These are phyloP conservation scores for Orbilia oligospora DNA, from an alignment of 2,329 filamentous ascomycete genomes.

Conservation along the genomic window DNA sequence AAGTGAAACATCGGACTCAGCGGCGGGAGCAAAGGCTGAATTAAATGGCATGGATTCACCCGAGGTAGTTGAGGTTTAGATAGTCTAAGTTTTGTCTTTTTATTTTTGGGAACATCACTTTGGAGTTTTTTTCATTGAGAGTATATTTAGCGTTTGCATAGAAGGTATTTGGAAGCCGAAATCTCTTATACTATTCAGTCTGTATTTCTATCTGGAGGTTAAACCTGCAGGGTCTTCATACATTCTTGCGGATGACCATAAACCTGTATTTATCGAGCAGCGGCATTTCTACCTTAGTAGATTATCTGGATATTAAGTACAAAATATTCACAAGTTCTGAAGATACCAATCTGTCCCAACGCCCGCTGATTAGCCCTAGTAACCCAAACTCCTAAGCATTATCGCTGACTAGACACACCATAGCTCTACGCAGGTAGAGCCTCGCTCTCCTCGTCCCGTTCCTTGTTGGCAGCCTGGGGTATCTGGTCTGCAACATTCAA, in stretches of 20 bases:
- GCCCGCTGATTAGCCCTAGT: constrained; percentile 31
- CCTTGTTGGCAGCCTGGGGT: constrained; percentile 32
- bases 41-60: constrained; percentile 47
- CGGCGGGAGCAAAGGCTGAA: constrained; percentile 21
- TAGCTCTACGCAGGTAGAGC: constrained; percentile 59
- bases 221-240: neutral
- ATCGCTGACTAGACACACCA: neutral
- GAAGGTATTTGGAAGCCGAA: constrained; percentile 4
- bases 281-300: neutral
- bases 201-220: neutral
- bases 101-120: neutral
- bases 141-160: constrained; percentile 40
- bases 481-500: constrained; percentile 40
- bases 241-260: neutral
- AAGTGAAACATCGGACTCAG: neutral
- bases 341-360: constrained; percentile 44
- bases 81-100: neutral
- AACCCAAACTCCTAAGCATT: constrained; percentile 42
- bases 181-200: neutral
- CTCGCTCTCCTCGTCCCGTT: constrained; percentile 62
- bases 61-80: constrained; percentile 36
- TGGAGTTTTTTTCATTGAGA: constrained; percentile 22
- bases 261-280: neutral
- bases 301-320: constrained; percentile 2
- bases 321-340: constrained; percentile 17